These are phyloP conservation scores for Ustilago cynodontis DNA, from an alignment of 1,284 basidiomycete species.

Conservation along the genomic window DNA sequence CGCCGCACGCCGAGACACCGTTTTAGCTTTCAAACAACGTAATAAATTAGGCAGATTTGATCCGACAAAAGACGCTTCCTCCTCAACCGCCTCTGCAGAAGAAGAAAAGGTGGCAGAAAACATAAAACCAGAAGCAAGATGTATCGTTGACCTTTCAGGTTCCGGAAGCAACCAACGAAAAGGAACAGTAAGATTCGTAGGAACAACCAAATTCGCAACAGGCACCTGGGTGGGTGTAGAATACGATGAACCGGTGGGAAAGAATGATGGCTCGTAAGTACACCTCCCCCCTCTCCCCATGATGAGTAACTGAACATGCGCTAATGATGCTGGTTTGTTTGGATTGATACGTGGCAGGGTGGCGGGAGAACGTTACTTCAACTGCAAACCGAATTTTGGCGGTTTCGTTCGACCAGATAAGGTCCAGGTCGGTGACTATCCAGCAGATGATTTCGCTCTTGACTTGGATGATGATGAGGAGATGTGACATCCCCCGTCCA, in stretches of 20 bases:
- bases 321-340: not conserved
- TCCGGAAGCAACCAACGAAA: conserved; percentile 74
- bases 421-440: conserved; percentile 86
- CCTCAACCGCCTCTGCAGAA: conserved; percentile 26
- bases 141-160: conserved; percentile 79
- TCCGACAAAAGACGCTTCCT: conserved; percentile 68
- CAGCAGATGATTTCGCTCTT: conserved; percentile 68
- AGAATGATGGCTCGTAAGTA: conserved; percentile 92
- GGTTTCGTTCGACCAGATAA: conserved; percentile 88
- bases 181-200: conserved; percentile 87
- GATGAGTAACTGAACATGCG: not conserved
- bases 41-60: conserved; percentile 90
- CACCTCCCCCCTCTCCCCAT: not conserved
- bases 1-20: conserved; percentile 79
- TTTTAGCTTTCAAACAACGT: conserved; percentile 88
- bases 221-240: conserved; percentile 89
- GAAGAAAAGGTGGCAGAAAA: conserved; percentile 64
- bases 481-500: conserved; percentile 19
- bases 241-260: conserved; percentile 95
- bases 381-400: conserved; percentile 81
- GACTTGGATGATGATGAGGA: conserved; percentile 48
- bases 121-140: conserved; percentile 80
- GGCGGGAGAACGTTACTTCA: conserved; percentile 86
- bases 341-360: conserved; percentile 74
- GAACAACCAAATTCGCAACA: conserved; percentile 79